Evolutionary conservation across 2,329 filamentous ascomycete species (phyloP).

Genomic region (Venturia asperata): DNA sequence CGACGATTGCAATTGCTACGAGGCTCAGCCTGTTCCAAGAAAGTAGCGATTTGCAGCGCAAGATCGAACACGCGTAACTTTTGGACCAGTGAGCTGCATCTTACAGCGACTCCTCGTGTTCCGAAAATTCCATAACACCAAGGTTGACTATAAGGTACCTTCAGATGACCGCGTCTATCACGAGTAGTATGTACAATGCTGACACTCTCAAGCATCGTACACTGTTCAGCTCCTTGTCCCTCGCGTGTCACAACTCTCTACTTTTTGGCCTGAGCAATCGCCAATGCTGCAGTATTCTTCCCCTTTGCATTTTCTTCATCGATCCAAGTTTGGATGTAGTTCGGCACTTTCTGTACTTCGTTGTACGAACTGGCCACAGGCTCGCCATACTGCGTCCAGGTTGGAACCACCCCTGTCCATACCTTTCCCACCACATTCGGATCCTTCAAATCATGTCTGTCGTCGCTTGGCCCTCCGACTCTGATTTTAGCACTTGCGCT

Average conservation of each 20-base stretch:
- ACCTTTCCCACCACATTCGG: conserved; percentile 23
- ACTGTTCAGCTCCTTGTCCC: background rate
- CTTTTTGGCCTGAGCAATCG: conserved; percentile 15
- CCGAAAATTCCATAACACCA: background rate
- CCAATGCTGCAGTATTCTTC: conserved; percentile 9
- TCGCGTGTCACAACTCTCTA: background rate
- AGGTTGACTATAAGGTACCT: background rate
- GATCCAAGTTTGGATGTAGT: conserved; percentile 18
- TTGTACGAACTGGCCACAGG: conserved; percentile 27
- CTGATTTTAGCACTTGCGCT: conserved; percentile 31
- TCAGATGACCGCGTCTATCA: background rate
- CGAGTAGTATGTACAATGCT: background rate
- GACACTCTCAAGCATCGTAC: background rate
- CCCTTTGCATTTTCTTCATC: conserved; percentile 18
- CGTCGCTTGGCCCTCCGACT: conserved; percentile 30
- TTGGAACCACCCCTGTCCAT: conserved; percentile 34
- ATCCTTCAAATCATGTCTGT: conserved; percentile 29
- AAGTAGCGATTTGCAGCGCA: background rate
- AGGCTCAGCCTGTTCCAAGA: background rate
- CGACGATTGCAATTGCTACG: background rate
- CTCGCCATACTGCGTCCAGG: conserved; percentile 30
- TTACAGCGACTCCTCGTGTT: background rate
- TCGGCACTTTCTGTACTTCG: conserved; percentile 21
- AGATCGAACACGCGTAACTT: background rate
- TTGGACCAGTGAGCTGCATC: background rate